Base-by-base conservation (phyloP, 805 yeast species). In the Ogataea methanolica region DNA sequence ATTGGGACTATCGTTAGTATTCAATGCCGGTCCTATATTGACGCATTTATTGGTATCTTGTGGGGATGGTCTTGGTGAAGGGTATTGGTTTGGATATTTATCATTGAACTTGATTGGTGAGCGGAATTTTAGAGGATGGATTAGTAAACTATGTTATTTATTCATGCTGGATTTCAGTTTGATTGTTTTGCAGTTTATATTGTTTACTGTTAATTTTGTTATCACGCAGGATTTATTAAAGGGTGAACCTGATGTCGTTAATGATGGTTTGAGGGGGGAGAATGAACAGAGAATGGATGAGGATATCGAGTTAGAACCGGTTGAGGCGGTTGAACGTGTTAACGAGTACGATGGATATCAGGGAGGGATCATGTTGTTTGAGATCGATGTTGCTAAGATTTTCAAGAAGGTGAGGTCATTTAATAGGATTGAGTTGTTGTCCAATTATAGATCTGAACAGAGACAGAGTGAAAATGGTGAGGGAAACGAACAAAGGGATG, bases 91-190 rank as follows among this genome's bases (percentile, higher is more conserved):
- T 51, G 79, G 79, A 1, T 56, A 67, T n/a, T 48, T 71, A 17
- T 55, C 70, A 3, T 43, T 77, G 23, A 77, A 75, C 50, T 53
- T 76, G 17, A 71, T 78, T 21, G 84, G 84, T 0, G 82, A 79
- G 42, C 26, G 48, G 11, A 47, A 51, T 39, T 63, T 59, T 44
- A 22, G 39, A 2, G 47, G 51, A 53, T 31, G 57, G 62, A 33
- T 74, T 67, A 9, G 34, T 22, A 48, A 60, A 59, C 44, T 59
- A 49, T 35, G 43, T 29, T 54, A 49, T 44, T 22, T 68, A 47
- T 34, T 72, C 7, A 41, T 58, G 16, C 44, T 66, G 45, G 74
- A 75, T 54, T 11, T 52, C 2, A n/a, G 63, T 11, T 50, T 73
- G 31, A 49, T 66, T 17, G 19, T 42, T 1, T 16, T 61, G 16